Evolutionary conservation across 352 stramenopile genomes (phyloP), one percentile per base, ranked within the genome.

Genomic region (Globisporangium cylindrosporum): DNA sequence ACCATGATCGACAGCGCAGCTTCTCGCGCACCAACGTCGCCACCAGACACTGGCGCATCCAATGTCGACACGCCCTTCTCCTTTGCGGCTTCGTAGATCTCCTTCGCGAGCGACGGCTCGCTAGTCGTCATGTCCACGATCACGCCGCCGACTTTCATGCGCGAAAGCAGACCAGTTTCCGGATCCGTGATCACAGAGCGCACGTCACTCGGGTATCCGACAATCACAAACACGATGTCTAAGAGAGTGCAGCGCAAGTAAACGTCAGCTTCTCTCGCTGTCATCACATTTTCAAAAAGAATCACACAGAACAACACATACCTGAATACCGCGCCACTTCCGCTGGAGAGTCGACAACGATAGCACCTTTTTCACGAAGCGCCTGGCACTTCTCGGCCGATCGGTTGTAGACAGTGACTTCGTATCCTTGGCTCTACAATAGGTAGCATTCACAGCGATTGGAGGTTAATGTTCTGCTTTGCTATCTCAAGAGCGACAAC

Each of bases 61-160:
- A 96, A 73, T n/a, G 78, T 82, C 15, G 79, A 90, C 2, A 94
- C 76, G 10, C 85, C 86, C 62, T 91, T 89, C 34, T 70, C 34
- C 66, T 94, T 93, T 6, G 82, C 89, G 1, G 67, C 75, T 36
- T 89, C 76, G 64, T 94, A 90, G 29, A 97, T 95, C 58, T 96
- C 89, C 71, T 95, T 91, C 3, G 91, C 90, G n/a, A 97, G 73
- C 20, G 81, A 90, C 48, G 91, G 91, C 41, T 92, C 79, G 62
- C 86, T 96, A 1, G 91, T 97, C 1, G 91, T 97, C 90, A 97
- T 97, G 66, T 97, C 91, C 51, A 97, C 88, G 64, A 97, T 86
- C 65, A 97, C 88, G 8, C 89, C 83, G 24, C 86, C 89, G 34
- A 79, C 73, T 64, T 91, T 89, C 76, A 95, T 89, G 57, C 72